A percentile compares a stretch with the other conserved stretches of the same genome.
Conservation (phyloP, 345 rosid species). For the Turritis glabra region DNA sequence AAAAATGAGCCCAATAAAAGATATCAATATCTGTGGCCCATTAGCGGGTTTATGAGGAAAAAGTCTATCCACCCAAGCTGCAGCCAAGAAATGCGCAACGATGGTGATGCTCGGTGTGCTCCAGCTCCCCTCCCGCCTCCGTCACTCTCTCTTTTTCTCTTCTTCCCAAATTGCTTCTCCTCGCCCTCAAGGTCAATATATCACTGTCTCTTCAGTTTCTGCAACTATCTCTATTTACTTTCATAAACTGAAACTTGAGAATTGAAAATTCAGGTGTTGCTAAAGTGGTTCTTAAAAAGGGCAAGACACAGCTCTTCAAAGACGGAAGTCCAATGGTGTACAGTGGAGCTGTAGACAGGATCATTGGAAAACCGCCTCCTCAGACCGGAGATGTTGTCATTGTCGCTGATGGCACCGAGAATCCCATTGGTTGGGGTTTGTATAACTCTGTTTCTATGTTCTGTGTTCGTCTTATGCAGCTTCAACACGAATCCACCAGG, state of each 20-base stretch:
- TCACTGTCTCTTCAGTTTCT: neutral
- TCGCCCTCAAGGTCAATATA: constrained; percentile 57
- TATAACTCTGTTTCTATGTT: constrained; percentile 89
- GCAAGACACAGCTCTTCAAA: constrained; percentile 85
- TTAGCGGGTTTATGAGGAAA: neutral
- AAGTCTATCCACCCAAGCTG: constrained; percentile 20
- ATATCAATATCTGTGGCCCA: constrained; percentile 15
- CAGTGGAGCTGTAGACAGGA: constrained; percentile 88
- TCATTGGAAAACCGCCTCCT: constrained; percentile 82
- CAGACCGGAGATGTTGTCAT: constrained; percentile 83
- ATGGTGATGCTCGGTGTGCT: constrained; percentile 37
- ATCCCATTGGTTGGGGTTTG: constrained; percentile 83
- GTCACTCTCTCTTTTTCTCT: constrained; percentile 36
- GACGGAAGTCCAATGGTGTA: constrained; percentile 93
- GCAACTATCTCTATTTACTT: neutral
- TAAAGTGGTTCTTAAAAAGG: constrained; percentile 89
- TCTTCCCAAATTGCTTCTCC: constrained; percentile 51
- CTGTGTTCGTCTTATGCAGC: constrained; percentile 91
- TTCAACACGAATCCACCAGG: constrained; percentile 80
- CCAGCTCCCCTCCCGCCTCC: constrained; percentile 49
- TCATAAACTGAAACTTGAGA: neutral
- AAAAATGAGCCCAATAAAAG: neutral
- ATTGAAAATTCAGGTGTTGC: constrained; percentile 51
- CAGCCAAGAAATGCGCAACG: constrained; percentile 20
- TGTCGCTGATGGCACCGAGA: constrained; percentile 82